phyloP scores from a whole-genome alignment of 148 eudicot genomes.

The Chenopodium formosanum region DNA sequence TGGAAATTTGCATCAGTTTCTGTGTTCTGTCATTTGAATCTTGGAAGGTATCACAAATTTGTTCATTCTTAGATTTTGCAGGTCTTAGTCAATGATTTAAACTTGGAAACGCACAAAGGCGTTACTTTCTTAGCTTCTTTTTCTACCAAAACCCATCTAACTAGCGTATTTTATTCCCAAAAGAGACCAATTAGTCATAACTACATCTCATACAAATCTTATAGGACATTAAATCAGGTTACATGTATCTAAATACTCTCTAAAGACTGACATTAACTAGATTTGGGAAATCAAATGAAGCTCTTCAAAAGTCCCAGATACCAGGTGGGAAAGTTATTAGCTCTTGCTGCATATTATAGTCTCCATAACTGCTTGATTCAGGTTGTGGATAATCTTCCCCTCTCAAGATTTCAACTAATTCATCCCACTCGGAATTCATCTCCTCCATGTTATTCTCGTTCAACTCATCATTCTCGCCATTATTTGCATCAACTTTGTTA shows the following conservation, averaged over 20 bases:
- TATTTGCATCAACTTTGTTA: conserved; percentile 2
- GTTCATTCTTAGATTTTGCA: background rate
- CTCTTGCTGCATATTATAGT: conserved; percentile 38
- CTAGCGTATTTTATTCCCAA: background rate
- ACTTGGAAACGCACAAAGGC: too few relatives aligned
- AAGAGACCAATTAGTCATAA: background rate
- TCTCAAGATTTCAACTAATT: conserved; percentile 51
- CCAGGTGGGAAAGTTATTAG: conserved; percentile 33
- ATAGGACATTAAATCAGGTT: background rate
- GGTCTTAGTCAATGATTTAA: background rate
- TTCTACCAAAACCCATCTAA: background rate
- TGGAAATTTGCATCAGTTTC: background rate
- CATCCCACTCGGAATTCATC: conserved; percentile 58
- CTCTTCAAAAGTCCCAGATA: conserved; percentile 55
- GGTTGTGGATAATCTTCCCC: conserved; percentile 28
- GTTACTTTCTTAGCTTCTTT: background rate
- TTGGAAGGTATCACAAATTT: background rate
- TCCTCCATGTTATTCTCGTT: conserved; percentile 8
- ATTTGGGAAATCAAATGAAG: background rate
- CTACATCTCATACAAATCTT: background rate
- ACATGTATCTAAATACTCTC: background rate
- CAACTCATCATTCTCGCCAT: conserved; percentile 23
- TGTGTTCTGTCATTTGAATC: background rate
- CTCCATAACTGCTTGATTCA: conserved; percentile 36
- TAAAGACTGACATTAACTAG: background rate